Conservation (phyloP, 176 grass and related monocot species). For the Oryza punctata region DNA sequence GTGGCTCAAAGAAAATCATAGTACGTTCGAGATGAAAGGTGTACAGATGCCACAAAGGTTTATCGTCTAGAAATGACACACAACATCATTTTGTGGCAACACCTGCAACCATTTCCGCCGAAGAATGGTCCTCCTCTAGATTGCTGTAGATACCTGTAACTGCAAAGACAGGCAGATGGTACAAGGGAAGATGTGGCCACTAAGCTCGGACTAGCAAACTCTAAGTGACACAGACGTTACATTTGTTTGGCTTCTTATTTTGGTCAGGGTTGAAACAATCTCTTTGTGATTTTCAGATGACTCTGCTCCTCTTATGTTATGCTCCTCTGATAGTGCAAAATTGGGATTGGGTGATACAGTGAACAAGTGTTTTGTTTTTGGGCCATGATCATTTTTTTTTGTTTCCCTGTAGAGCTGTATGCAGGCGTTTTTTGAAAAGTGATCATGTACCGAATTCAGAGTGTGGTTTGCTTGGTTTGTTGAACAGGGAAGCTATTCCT, state of each 20-base stretch:
- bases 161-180: conserved; percentile 25
- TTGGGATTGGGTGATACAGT: neutral
- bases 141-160: conserved; percentile 38
- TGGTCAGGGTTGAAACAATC: conserved; percentile 40
- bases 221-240: conserved; percentile 22
- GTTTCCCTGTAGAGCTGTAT: conserved; percentile 28
- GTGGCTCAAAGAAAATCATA: conserved; percentile 62
- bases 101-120: neutral
- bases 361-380: conserved; percentile 3
- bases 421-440: conserved; percentile 35
- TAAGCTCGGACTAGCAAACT: conserved; percentile 20
- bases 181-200: neutral
- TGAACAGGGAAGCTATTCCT: conserved; percentile 5
- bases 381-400: conserved; percentile 32
- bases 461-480: conserved; percentile 13
- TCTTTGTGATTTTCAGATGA: conserved; percentile 21
- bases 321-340: neutral
- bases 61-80: conserved; percentile 28
- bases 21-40: conserved; percentile 45
- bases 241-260: conserved; percentile 29
- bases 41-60: conserved; percentile 44
- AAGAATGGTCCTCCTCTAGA: neutral
- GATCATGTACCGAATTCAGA: conserved; percentile 22
- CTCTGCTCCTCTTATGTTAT: conserved; percentile 32
- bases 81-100: neutral